Evolutionary conservation across 2,329 filamentous ascomycete species (phyloP).

Genomic region (Aphanocladium album): DNA sequence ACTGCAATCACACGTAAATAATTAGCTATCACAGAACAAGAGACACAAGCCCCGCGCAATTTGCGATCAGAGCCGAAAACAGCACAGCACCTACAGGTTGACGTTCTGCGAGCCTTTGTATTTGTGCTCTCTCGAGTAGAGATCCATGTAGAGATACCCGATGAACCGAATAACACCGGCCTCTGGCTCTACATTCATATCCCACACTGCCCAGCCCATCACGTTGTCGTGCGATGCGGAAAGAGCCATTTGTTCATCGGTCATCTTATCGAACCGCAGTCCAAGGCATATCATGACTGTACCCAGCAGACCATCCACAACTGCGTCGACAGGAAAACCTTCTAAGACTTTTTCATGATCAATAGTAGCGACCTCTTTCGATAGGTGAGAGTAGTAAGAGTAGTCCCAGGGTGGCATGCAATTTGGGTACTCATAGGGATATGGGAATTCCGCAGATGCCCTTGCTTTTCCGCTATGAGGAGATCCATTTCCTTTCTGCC

Average conservation of each 20-base stretch:
- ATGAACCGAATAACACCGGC: not conserved
- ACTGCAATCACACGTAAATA: not conserved
- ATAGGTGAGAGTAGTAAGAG: not conserved
- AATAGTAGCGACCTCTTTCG: not conserved
- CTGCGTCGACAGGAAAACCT: not conserved
- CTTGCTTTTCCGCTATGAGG: not conserved
- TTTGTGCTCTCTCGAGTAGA: not conserved
- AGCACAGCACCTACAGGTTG: not conserved
- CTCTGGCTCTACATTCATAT: not conserved
- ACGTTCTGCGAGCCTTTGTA: not conserved
- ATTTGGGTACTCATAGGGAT: not conserved
- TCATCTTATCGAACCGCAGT: not conserved
- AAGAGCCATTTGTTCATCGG: not conserved
- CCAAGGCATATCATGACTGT: not conserved
- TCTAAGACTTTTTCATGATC: not conserved
- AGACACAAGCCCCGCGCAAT: too few relatives aligned
- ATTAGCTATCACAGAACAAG: not conserved
- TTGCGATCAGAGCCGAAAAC: too few relatives aligned
- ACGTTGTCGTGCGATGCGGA: not conserved
- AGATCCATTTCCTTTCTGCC: not conserved
- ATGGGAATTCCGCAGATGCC: not conserved
- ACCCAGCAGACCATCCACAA: not conserved
- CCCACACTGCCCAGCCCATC: not conserved
- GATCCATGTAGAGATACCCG: not conserved
- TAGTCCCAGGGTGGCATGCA: not conserved